Evolutionary conservation across 1,139 yeast genomes (phyloP), one percentile per base, ranked within the genome.

Genomic region (Blastobotrys malaysiensis): DNA sequence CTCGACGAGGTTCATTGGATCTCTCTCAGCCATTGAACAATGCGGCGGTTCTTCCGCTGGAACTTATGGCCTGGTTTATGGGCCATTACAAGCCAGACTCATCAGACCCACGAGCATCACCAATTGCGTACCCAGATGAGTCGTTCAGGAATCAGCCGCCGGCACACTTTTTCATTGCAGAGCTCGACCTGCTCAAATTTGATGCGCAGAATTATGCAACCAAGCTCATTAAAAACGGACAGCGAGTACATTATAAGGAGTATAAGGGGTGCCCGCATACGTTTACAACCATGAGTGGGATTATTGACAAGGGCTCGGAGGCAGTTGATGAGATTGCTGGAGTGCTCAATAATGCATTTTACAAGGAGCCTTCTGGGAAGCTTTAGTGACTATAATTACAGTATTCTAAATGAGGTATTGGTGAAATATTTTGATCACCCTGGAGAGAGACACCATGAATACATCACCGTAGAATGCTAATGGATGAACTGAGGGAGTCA

Each of bases 161-260:
- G 9, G 73, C 78, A 16, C 47, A 20, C 14, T 16, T 53, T 27
- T 67, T 73, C 52, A 69, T 75, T 18, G 78, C 75, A 5, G 78
- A 69, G 51, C 73, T 78, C 59, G 81, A 77, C 60, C 75, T 77
- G 5, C 67, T 77, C 49, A 64, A 77, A 44, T 68, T 77, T 2
- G 81, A 77, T 57, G 79, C 75, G 2, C 76, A 74, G 59, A 70
- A 69, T 1, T 77, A 77, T 57, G 72, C 72, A 43, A 70, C 62
- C 5, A 77, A 77, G 59, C 65, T 78, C 57, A 61, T 62, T 55
- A 64, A 64, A 43, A 73, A 75, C 55, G 80, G 80, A 2, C 31
- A 39, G 18, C 43, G 43, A 1, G 45, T 44, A 21, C 36, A 49
- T 13, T 18, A 22, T 20, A n/a, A 49, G 18, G 27, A 22, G 4